Conservation (phyloP, 2,329 filamentous ascomycete genomes). For the Trichoderma sp. region DNA sequence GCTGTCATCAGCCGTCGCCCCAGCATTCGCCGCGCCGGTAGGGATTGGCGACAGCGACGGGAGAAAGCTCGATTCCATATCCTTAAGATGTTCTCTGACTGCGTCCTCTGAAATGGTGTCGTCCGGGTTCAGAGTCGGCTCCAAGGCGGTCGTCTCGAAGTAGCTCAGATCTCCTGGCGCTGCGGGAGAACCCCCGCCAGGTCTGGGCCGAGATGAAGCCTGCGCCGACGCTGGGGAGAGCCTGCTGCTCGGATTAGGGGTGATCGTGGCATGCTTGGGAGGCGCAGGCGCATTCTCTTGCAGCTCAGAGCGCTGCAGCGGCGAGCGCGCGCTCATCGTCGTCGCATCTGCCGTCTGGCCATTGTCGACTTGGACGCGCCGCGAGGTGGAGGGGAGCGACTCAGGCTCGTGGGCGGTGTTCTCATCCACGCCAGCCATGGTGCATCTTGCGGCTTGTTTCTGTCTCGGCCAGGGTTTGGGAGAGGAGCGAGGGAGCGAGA, state of each 20-base stretch:
- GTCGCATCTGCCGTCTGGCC: background rate
- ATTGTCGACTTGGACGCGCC: slow-evolving; percentile 11
- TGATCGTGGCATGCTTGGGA: background rate
- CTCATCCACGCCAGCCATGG: slow-evolving; percentile 20
- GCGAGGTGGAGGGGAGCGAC: slow-evolving; percentile 5
- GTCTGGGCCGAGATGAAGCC: background rate
- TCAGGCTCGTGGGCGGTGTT: slow-evolving; percentile 18
- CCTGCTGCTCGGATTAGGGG: slow-evolving; percentile 1
- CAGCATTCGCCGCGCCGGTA: slow-evolving; percentile 39
- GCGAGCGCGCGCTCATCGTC: slow-evolving; percentile 1
- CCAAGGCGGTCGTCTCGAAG: slow-evolving; percentile 40
- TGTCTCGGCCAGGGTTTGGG: background rate
- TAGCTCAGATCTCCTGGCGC: slow-evolving; percentile 38
- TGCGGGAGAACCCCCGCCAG: slow-evolving; percentile 3
- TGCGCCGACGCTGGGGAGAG: slow-evolving; percentile 8
- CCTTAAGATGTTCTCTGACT: slow-evolving; percentile 55
- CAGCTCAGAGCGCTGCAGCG: slow-evolving; percentile 3
- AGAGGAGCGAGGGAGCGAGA: background rate
- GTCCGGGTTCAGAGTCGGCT: slow-evolving; percentile 33
- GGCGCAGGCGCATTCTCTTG: slow-evolving; percentile 10
- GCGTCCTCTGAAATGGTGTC: slow-evolving; percentile 53
- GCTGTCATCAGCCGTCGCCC: slow-evolving; percentile 53
- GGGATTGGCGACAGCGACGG: slow-evolving; percentile 56
- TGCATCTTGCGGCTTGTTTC: slow-evolving; percentile 17
- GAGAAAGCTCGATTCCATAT: slow-evolving; percentile 65